Evolutionary conservation across 192 early-diverging fungal genomes (phyloP), one percentile per base, ranked within the genome.

Genomic region (Entomortierella chlamydospora): DNA sequence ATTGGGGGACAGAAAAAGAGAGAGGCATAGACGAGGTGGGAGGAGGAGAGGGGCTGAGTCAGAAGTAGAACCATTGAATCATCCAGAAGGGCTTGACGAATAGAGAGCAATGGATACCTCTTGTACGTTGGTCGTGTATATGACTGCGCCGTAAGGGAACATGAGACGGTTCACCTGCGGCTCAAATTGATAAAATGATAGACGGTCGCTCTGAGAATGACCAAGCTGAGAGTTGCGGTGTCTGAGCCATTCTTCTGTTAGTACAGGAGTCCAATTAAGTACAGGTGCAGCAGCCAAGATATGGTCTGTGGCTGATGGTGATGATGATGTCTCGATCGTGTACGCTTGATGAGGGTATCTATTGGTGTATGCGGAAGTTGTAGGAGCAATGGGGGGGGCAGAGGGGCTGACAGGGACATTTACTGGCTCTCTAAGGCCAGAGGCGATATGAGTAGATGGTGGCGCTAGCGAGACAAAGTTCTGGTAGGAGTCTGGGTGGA

Each of bases 201-300:
- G 57, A 9, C 76, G 76, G 34, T 79, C 76, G 4, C 39, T 42
- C 25, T 56, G 68, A 37, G 56, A 45, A n/a, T 79, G 76, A 8
- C 60, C 64, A 1, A 51, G 51, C 13, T 47, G 1, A 22, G 62
- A 49, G 23, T 33, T 69, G 42, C 34, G 26, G 25, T 66, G 30
- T 28, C 56, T 70, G 41, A 79, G 33, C 76, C 76, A 79, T 31
- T 70, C 76, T 25, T 79, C 76, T 20, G 68, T 58, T 22, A 79
- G 33, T 23, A 79, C 63, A 56, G 76, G 76, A 28, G 61, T 81
- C 57, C 67, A 81, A 15, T 74, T 54, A 23, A 90, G 81, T 5
- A 86, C 87, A 15, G 85, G 86, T 15, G 79, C 72, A 13, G 82
- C 74, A 17, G 86, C 77, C 17, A 85, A 77, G 54, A 73, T 83